Conservation (phyloP, 805 yeast genomes). For the Candida maesae region DNA sequence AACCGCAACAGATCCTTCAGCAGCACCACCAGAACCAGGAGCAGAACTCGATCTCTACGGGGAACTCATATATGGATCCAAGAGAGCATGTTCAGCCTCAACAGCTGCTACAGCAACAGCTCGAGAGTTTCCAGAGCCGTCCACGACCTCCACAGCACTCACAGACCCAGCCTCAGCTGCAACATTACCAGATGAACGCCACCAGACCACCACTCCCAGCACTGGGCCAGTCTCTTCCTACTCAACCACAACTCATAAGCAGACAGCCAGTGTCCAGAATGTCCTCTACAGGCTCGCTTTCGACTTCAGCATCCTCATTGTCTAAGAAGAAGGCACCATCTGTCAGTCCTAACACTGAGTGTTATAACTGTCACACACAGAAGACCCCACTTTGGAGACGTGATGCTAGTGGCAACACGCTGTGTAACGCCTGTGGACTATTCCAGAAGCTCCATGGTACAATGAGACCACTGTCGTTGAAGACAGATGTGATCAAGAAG, state of each 20-base stretch:
- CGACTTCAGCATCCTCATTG: conserved; percentile 20
- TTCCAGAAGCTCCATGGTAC: conserved; percentile 90
- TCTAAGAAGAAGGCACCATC: conserved; percentile 25
- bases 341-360: conserved; percentile 33
- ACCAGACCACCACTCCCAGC: conserved; percentile 1
- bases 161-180: too few relatives aligned
- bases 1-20: conserved; percentile 14
- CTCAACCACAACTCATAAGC: conserved; percentile 7
- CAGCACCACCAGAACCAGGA: conserved; percentile 11
- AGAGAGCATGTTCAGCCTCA: conserved; percentile 16
- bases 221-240: conserved; percentile 14
- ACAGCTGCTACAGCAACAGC: conserved; percentile 12
- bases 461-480: conserved; percentile 81
- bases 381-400: conserved; percentile 95
- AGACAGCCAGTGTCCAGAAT: conserved; percentile 8
- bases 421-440: conserved; percentile 94
- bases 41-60: background rate
- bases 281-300: conserved; percentile 16
- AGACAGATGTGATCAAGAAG: conserved; percentile 89
- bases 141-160: background rate
- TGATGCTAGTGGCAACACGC: conserved; percentile 82
- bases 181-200: conserved; percentile 2
- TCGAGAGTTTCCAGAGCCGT: conserved; percentile 10
- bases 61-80: conserved; percentile 2
- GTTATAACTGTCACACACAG: conserved; percentile 84